A percentile compares a stretch with the other conserved stretches of the same genome.
Evolutionary conservation across 805 yeast genomes (phyloP).

Genomic region (Kuraishia capsulata): DNA sequence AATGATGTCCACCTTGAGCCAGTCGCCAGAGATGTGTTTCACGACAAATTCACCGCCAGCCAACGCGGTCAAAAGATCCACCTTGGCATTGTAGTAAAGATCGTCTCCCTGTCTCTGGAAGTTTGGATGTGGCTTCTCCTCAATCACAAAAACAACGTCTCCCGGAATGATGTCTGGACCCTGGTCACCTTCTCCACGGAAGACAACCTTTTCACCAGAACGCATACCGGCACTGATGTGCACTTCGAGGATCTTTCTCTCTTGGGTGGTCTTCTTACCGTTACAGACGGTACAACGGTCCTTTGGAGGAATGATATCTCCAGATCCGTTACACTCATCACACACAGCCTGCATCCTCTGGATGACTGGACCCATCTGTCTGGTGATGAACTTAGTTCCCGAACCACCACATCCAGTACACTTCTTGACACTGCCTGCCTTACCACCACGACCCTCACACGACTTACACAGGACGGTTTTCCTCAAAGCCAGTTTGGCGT

Average conservation of each 20-base stretch:
- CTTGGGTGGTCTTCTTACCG: constrained; percentile 81
- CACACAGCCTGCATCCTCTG: constrained; percentile 96
- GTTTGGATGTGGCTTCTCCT: constrained; percentile 76
- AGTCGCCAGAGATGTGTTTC: constrained; percentile 88
- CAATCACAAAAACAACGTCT: constrained; percentile 87
- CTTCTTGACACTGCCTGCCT: constrained; percentile 77
- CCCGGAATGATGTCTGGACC: constrained; percentile 94
- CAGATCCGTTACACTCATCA: constrained; percentile 87
- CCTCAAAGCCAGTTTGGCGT: constrained; percentile 87
- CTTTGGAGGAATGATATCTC: constrained; percentile 78
- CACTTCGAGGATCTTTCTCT: constrained; percentile 90
- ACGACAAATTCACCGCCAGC: constrained; percentile 92
- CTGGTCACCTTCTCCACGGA: constrained; percentile 96
- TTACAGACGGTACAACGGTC: constrained; percentile 82
- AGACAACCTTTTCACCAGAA: constrained; percentile 84
- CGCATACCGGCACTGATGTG: constrained; percentile 96
- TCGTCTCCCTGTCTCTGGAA: constrained; percentile 89
- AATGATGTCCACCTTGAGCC: constrained; percentile 68
- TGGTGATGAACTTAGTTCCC: constrained; percentile 85
- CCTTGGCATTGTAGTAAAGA: constrained; percentile 72
- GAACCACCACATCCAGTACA: constrained; percentile 86
- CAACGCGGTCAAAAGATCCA: constrained; percentile 88
- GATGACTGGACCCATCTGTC: constrained; percentile 99
- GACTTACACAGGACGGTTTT: constrained; percentile 81
- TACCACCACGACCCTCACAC: constrained; percentile 97